Evolutionary conservation across 1,284 basidiomycete genomes (phyloP), one percentile per base, ranked within the genome.

Genomic region (Cryptococcus sp.): DNA sequence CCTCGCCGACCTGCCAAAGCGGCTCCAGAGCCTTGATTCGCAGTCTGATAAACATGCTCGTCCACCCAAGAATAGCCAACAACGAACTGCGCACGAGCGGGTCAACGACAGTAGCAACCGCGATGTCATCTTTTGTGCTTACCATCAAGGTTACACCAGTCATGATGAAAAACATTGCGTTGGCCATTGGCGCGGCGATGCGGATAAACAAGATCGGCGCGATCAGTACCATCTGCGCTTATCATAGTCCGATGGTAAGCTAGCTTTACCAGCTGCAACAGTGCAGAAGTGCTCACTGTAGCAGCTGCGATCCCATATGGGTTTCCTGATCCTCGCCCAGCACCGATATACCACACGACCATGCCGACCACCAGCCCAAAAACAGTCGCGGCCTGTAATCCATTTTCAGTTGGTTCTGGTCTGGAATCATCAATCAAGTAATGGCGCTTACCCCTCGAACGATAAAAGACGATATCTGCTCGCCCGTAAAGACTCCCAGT

Each of bases 61-160:
- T 87, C 85, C 25, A 85, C 78, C 85, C 85, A 87, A 0, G 82
- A 83, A 69, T 86, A 87, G 1, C 86, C 85, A 5, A 85, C 74
- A 17, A 85, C 75, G 48, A 78, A 69, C 64, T 67, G 47, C 29
- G 13, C 29, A 34, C 29, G 29, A 34, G 29, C 8, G 29, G 37
- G 23, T 25, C 15, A 26, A 11, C 25, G 25, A 20, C n/a, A 10
- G 19, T 25, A 16, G 20, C 6, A 34, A 29, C 15, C 11, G 6
- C 20, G 16, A 43, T 3, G 40, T 45, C 8, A 8, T 11, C 10
- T 13, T 26, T 10, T 29, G 2, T 0, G 60, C 67, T 54, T 39
- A 70, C 72, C 40, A 65, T 57, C 11, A 70, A 57, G 0, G 78
- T 79, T 0, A 80, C 73, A 0, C 65, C 69, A 0, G 67, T 65